Evolutionary conservation across 768 basidiomycete species (phyloP).

Genomic region (Tylopilus rubrobrunneus): DNA sequence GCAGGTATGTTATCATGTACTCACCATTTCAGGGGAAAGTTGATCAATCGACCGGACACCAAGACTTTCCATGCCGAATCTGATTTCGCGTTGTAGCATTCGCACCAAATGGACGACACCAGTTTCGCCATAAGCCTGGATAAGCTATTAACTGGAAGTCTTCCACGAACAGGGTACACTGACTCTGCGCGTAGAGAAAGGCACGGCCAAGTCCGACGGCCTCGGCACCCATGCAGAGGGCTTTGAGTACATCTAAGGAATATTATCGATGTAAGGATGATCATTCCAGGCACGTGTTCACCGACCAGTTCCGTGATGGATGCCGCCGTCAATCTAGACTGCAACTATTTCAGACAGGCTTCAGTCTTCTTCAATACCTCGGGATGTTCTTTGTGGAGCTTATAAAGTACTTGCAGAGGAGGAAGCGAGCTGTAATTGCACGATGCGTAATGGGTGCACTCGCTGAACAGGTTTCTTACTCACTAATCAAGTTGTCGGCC

Average conservation of each 20-base stretch:
- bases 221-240: slow-evolving; percentile 82
- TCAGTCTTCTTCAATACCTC: slow-evolving; percentile 71
- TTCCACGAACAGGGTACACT: slow-evolving; percentile 17
- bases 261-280: not conserved
- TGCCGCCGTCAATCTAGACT: slow-evolving; percentile 79
- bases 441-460: slow-evolving; percentile 2
- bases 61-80: slow-evolving; percentile 69
- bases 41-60: slow-evolving; percentile 65
- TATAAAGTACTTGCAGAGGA: slow-evolving; percentile 74
- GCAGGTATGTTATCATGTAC: slow-evolving; percentile 9
- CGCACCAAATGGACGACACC: slow-evolving; percentile 64
- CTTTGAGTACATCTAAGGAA: slow-evolving; percentile 74
- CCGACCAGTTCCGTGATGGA: slow-evolving; percentile 73
- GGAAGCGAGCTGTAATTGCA: slow-evolving; percentile 57
- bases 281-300: not conserved
- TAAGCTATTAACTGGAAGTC: slow-evolving; percentile 3
- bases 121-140: slow-evolving; percentile 68
- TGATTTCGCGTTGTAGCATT: slow-evolving; percentile 75
- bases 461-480: slow-evolving; percentile 19
- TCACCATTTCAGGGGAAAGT: slow-evolving; percentile 72
- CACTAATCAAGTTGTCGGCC: slow-evolving; percentile 83
- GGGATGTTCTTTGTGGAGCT: slow-evolving; percentile 66
- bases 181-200: slow-evolving; percentile 81
- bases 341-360: too few relatives aligned
- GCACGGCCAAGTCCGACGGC: slow-evolving; percentile 84